Percentiles rank a stretch among this genome's conserved stretches.
Evolutionary conservation across 1,284 basidiomycete genomes (phyloP).

Genomic region (Puccinia horiana): DNA sequence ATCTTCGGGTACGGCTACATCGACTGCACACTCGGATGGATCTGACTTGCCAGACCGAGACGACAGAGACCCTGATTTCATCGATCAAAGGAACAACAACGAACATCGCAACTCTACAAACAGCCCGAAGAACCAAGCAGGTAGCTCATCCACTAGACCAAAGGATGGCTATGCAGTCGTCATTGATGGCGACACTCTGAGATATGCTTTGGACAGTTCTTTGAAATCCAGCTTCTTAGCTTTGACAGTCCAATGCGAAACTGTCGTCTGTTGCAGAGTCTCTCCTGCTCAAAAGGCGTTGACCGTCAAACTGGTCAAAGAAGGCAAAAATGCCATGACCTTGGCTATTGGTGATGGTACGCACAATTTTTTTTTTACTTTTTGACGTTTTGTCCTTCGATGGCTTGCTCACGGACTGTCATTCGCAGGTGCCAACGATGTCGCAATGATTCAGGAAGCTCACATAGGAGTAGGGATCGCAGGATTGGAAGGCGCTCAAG

Average conservation of each 20-base stretch:
- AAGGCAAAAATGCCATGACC: slow-evolving; percentile 92
- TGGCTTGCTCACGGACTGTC: slow-evolving; percentile 50
- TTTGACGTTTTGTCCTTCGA: neutral
- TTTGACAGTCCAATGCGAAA: slow-evolving; percentile 91
- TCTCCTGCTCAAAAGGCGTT: slow-evolving; percentile 94
- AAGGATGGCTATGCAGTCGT: slow-evolving; percentile 78
- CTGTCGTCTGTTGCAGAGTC: slow-evolving; percentile 95
- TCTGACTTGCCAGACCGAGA: slow-evolving; percentile 48
- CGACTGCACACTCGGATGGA: slow-evolving; percentile 7
- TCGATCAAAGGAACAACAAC: neutral
- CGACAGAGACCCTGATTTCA: slow-evolving; percentile 29
- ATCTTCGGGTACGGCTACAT: slow-evolving; percentile 51
- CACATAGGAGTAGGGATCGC: slow-evolving; percentile 93
- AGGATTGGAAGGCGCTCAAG: slow-evolving; percentile 93
- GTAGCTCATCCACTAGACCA: slow-evolving; percentile 49
- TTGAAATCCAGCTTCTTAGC: slow-evolving; percentile 79
- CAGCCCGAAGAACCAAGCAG: slow-evolving; percentile 14
- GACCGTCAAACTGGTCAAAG: slow-evolving; percentile 91
- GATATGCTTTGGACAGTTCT: slow-evolving; percentile 74
- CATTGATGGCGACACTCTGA: slow-evolving; percentile 90
- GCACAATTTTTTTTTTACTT: neutral
- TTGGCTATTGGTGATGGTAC: slow-evolving; percentile 88
- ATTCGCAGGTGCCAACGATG: slow-evolving; percentile 71
- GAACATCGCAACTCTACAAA: neutral
- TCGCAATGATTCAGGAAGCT: slow-evolving; percentile 97